A percentile compares a stretch with the other conserved stretches of the same genome.
These are phyloP conservation scores for Capronia americana DNA, from an alignment of 2,329 filamentous ascomycete species.

Conservation along the genomic window DNA sequence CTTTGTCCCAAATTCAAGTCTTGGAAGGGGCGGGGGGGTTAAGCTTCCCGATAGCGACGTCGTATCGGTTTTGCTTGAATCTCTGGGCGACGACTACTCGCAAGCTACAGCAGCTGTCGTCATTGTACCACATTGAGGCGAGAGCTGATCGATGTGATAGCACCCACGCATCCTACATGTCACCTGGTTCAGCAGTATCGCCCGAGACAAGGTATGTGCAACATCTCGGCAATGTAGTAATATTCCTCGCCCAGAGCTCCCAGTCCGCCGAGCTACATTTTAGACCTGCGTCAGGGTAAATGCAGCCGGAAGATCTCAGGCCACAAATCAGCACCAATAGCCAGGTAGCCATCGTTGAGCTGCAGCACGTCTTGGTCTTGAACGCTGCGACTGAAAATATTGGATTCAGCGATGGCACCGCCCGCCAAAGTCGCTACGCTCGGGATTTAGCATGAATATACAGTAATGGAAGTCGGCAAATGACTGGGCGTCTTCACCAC, in stretches of 20 bases:
- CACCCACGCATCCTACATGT: background rate
- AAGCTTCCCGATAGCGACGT: conserved; percentile 13
- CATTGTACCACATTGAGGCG: background rate
- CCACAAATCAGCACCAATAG: background rate
- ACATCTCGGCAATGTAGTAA: background rate
- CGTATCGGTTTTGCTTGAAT: background rate
- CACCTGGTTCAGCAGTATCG: background rate
- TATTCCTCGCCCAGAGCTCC: background rate
- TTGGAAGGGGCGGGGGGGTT: conserved; percentile 4
- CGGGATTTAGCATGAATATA: no score
- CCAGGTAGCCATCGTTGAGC: background rate
- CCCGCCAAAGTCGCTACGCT: background rate
- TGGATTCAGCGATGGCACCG: background rate
- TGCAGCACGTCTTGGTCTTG: background rate
- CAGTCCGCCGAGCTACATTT: background rate
- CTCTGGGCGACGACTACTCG: background rate
- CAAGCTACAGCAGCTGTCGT: background rate
- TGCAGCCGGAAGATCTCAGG: background rate
- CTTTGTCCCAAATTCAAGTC: background rate
- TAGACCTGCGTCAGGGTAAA: background rate
- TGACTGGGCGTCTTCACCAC: no score
- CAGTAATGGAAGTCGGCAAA: no score
- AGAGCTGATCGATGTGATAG: no score
- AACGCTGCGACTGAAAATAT: background rate
- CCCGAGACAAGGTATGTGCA: background rate